A percentile compares a stretch with the other conserved stretches of the same genome.
Evolutionary conservation across 108 stramenopile species (phyloP).

Genomic region (Fragilariopsis cylindrus): DNA sequence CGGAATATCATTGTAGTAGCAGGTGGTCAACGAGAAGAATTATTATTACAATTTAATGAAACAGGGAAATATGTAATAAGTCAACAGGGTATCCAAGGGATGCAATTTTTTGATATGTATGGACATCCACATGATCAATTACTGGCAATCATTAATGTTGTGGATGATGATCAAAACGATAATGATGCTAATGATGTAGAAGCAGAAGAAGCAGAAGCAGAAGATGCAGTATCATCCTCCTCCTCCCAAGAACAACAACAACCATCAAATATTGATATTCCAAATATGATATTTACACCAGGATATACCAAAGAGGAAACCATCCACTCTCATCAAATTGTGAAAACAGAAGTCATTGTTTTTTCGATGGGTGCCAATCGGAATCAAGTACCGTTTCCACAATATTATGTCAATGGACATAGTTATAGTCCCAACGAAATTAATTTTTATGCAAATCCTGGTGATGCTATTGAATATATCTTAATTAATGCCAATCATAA

Average conservation of each 20-base stretch:
- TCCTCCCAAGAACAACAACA: neutral
- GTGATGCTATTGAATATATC: constrained; percentile 47
- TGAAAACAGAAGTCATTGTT: constrained; percentile 38
- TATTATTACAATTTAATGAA: constrained; percentile 42
- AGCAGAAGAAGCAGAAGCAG: neutral
- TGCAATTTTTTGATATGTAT: constrained; percentile 56
- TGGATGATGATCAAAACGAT: neutral
- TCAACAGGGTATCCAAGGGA: constrained; percentile 51
- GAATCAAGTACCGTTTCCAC: constrained; percentile 47
- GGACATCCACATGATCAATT: constrained; percentile 45
- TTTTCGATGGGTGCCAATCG: constrained; percentile 51
- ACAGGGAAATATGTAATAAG: constrained; percentile 42
- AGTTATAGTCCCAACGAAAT: constrained; percentile 28
- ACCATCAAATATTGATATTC: constrained; percentile 9
- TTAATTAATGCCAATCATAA: constrained; percentile 55
- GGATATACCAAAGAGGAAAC: constrained; percentile 33
- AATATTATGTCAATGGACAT: constrained; percentile 55
- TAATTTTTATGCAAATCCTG: constrained; percentile 35
- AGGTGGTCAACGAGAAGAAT: constrained; percentile 46
- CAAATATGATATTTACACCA: constrained; percentile 40
- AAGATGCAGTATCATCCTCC: neutral
- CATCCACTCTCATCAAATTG: constrained; percentile 32
- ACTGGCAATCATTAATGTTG: constrained; percentile 29
- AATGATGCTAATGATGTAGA: neutral
- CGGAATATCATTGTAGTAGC: constrained; percentile 39